These are phyloP conservation scores for Triticum timopheevii DNA, from an alignment of 176 grass and related monocot species.

Conservation along the genomic window DNA sequence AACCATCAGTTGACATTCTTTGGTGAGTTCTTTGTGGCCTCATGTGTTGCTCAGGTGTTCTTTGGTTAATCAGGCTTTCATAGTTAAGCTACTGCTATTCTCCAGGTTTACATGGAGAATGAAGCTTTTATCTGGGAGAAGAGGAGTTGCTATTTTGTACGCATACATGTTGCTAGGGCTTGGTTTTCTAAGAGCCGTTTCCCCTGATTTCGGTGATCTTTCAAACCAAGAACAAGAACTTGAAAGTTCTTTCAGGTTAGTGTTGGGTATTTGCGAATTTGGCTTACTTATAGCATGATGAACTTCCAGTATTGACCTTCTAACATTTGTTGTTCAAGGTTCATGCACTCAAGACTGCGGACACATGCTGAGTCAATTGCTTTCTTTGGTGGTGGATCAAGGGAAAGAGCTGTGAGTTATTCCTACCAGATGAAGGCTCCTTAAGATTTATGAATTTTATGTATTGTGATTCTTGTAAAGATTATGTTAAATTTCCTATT, in stretches of 20 bases:
- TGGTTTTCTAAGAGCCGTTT: slow-evolving; percentile 87
- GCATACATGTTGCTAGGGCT: slow-evolving; percentile 94
- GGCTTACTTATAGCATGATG: slow-evolving; percentile 1
- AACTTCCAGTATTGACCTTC: slow-evolving; percentile 19
- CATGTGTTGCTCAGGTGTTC: neutral
- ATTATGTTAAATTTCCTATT: neutral
- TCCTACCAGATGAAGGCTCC: neutral
- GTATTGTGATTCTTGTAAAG: neutral
- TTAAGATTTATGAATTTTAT: neutral
- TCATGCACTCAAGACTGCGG: slow-evolving; percentile 91
- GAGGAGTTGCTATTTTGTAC: slow-evolving; percentile 93
- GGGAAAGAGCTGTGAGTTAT: slow-evolving; percentile 89
- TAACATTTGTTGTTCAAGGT: slow-evolving; percentile 48
- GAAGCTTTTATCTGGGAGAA: slow-evolving; percentile 90
- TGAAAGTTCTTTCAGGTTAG: slow-evolving; percentile 90
- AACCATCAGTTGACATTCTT: slow-evolving; percentile 95
- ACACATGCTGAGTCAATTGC: slow-evolving; percentile 97
- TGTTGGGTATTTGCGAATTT: slow-evolving; percentile 17
- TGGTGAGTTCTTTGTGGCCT: slow-evolving; percentile 54
- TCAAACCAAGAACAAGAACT: slow-evolving; percentile 90
- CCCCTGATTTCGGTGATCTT: slow-evolving; percentile 93
- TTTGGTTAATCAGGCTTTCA: slow-evolving; percentile 19
- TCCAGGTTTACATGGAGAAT: slow-evolving; percentile 99
- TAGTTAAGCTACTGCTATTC: slow-evolving; percentile 31
- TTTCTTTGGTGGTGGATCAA: slow-evolving; percentile 98